These are phyloP conservation scores for Penicillium bialowiezense DNA, from an alignment of 495 filamentous ascomycete genomes.

Conservation along the genomic window DNA sequence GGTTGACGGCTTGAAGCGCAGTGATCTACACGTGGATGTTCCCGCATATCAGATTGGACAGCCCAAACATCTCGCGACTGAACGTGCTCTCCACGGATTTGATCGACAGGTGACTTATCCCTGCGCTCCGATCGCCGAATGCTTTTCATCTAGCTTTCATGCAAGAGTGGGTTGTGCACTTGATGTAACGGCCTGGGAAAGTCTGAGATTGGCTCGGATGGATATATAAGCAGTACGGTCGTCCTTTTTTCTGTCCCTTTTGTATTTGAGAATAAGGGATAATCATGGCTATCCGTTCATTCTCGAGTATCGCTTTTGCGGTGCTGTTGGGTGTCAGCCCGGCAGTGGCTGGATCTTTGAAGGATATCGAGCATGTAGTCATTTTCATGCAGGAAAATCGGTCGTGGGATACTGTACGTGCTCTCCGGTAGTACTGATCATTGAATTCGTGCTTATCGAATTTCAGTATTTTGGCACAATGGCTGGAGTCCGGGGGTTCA, in stretches of 20 bases:
- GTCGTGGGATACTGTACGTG: constrained; percentile 35
- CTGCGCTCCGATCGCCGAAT: constrained; percentile 1
- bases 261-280: too few relatives aligned
- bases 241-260: background rate
- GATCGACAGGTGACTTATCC: constrained; percentile 4
- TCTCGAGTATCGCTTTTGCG: constrained; percentile 15
- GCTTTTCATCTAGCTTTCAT: too few relatives aligned
- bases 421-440: background rate
- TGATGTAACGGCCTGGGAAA: too few relatives aligned
- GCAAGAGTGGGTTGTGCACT: too few relatives aligned
- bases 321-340: constrained; percentile 20
- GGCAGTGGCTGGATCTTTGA: constrained; percentile 38
- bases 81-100: too few relatives aligned
- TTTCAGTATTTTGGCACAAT: constrained; percentile 52
- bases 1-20: too few relatives aligned
- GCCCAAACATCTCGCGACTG: too few relatives aligned
- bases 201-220: background rate
- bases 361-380: constrained; percentile 55
- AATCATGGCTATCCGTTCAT: background rate
- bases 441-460: background rate
- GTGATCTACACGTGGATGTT: constrained; percentile 2
- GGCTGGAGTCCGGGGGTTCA: constrained; percentile 55
- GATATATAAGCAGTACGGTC: background rate
- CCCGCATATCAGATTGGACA: constrained; percentile 4
- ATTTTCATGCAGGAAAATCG: constrained; percentile 59